Base-by-base conservation (phyloP, 2,329 filamentous ascomycete species). In the Cordyceps cateniannulata region DNA sequence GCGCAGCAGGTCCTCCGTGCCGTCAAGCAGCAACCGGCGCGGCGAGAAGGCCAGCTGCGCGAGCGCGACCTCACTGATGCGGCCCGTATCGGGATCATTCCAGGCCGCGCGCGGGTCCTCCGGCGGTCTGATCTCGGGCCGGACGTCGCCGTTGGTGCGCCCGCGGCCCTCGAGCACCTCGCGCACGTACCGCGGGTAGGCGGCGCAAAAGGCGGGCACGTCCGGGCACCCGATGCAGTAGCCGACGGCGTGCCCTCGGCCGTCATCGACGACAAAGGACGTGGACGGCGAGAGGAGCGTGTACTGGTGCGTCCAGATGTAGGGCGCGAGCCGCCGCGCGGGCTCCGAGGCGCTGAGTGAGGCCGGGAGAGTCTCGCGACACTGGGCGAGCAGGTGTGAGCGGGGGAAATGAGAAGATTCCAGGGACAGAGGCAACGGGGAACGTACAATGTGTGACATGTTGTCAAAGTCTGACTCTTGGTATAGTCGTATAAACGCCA, bases 291-390 rank as follows among this genome's bases (percentile, higher is more conserved):
- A 77, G 62, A 81, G 76, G 65, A 74, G 70, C 18, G 77, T 79
- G 72, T 77, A 81, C 42, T 75, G 79, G 66, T 81, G 78, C 9
- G 77, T 79, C 79, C 79, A 82, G 66, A 81, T 65, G 69, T 81
- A 81, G 1, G 79, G 78, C 16, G 77, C 72, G 32, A 79, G 71
- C 20, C 70, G 70, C 51, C 65, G 63, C 5, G 72, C 73, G 12
- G 66, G 66, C 40, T 72, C 67, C 29, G 75, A 76, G 20, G 65
- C 49, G 27, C 65, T 42, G n/a, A 81, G 73, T 5, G 73, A 75
- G 0, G 75, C 75, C 3, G 78, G 77, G 20, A 81, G 75, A 35
- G 79, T 81, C 29, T 70, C 75, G 58, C 77, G 76, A 68, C 79
- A 81, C 79, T 81, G 64, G 24, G 24, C 35, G 27, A 20, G 10